Evolutionary conservation across 768 basidiomycete species (phyloP).

Genomic region (Paxillus rubicundulus): DNA sequence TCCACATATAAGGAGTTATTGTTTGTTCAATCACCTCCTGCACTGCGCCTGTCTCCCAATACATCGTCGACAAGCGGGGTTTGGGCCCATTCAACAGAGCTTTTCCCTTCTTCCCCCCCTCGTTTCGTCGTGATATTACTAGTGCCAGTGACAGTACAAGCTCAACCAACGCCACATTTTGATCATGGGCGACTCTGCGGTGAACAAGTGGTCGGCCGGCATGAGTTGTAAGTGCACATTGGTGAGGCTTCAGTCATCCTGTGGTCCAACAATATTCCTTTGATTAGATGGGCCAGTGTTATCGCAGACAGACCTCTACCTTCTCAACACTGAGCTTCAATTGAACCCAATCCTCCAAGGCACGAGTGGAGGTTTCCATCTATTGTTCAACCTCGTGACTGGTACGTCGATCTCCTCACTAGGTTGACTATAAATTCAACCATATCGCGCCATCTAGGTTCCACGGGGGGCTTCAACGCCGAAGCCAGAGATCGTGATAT

Average conservation of each 20-base stretch:
- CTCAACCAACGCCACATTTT: slow-evolving; percentile 1
- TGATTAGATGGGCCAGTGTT: slow-evolving; percentile 72
- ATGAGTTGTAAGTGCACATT: slow-evolving; percentile 31
- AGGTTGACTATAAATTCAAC: background rate
- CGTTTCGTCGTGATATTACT: background rate
- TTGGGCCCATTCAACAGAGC: background rate
- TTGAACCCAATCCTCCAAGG: slow-evolving; percentile 71
- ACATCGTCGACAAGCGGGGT: background rate
- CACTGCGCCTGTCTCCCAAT: background rate
- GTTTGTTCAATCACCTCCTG: background rate
- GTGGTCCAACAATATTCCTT: background rate
- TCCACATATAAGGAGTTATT: background rate
- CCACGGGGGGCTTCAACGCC: slow-evolving; percentile 59
- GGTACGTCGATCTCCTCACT: slow-evolving; percentile 39
- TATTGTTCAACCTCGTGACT: slow-evolving; percentile 68
- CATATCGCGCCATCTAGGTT: slow-evolving; percentile 36
- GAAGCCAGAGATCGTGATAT: slow-evolving; percentile 59
- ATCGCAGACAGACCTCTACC: slow-evolving; percentile 77
- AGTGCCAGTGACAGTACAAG: background rate
- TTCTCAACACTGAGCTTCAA: slow-evolving; percentile 66
- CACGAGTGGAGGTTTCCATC: slow-evolving; percentile 47
- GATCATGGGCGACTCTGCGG: slow-evolving; percentile 28
- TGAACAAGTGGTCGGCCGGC: slow-evolving; percentile 36
- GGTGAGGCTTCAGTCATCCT: background rate
- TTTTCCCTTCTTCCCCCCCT: background rate